Evolutionary conservation across 768 basidiomycete species (phyloP), one percentile per base, ranked within the genome.

Genomic region (Lactifluus subvellereus): DNA sequence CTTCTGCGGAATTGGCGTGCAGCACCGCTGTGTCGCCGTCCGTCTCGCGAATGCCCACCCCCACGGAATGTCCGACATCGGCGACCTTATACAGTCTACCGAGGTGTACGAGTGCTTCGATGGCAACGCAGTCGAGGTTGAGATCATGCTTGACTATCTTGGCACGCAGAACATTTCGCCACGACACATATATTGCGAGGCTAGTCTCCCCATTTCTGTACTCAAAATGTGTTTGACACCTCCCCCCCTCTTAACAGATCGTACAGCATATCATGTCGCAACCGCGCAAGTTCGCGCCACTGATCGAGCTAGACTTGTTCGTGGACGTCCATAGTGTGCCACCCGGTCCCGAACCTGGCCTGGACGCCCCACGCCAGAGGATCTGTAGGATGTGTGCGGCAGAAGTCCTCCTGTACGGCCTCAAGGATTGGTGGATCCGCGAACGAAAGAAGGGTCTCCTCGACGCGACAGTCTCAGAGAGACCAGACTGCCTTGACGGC

Each of bases 91-190:
- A 45, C 84, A 88, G 71, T 88, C 86, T 32, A 72, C 83, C 0
- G 86, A 88, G 61, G 72, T 82, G n/a, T 94, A 92, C 65, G 91
- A 91, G 35, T 87, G 83, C 67, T 94, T 94, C 71, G 82, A 86
- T 66, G 80, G 80, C 65, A 93, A 94, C 69, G 82, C 79, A 0
- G 81, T 89, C 27, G 91, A 94, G 72, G 89, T 90, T 33, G 91
- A 93, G 38, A 83, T 89, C 61, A 83, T 94, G 82, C 75, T 94
- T 48, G 91, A 94, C 71, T 91, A 92, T 72, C 73, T 93, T 49
- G 81, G 82, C 14, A 78, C 78, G 16, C 82, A 86, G 62, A 72
- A 80, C 60, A 72, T 90, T 38, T 82, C 80, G 9, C 88, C 91
- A 11, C 79, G 80, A 56, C 82, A 86, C 68, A 88, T 93, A 47